Conservation (phyloP, 345 rosid genomes). For the Draba incana region DNA sequence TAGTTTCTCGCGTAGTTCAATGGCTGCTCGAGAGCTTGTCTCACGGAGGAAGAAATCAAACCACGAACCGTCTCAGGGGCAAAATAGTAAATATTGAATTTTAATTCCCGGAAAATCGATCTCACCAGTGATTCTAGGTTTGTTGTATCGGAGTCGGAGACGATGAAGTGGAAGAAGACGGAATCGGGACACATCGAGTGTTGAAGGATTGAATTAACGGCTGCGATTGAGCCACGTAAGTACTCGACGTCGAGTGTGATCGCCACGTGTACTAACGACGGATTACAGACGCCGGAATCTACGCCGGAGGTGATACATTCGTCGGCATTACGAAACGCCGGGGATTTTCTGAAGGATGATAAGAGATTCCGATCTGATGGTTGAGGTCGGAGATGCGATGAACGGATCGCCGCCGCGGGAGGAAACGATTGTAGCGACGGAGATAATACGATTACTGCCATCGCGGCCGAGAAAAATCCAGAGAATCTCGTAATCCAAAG, state of each 20-base stretch:
- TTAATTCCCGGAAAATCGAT: slow-evolving; percentile 63
- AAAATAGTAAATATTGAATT: slow-evolving; percentile 64
- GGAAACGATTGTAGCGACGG: slow-evolving; percentile 62
- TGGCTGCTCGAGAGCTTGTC: slow-evolving; percentile 85
- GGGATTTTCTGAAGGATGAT: slow-evolving; percentile 55
- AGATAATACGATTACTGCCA: slow-evolving; percentile 53
- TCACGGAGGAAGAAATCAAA: slow-evolving; percentile 69
- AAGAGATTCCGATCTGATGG: slow-evolving; percentile 29
- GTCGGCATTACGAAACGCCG: slow-evolving; percentile 58
- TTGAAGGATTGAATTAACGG: slow-evolving; percentile 66
- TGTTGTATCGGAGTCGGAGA: slow-evolving; percentile 52
- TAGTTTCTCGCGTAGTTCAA: slow-evolving; percentile 78
- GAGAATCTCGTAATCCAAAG: slow-evolving; percentile 64
- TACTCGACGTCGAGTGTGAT: slow-evolving; percentile 74
- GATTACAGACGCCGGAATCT: slow-evolving; percentile 55
- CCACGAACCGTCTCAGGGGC: slow-evolving; percentile 63
- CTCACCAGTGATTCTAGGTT: slow-evolving; percentile 59
- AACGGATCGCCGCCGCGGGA: slow-evolving; percentile 63
- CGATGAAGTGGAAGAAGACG: slow-evolving; percentile 73
- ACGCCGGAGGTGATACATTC: slow-evolving; percentile 47
- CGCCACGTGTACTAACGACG: slow-evolving; percentile 73
- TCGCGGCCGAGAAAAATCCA: slow-evolving; percentile 63
- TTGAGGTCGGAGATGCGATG: slow-evolving; percentile 40
- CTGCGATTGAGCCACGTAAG: slow-evolving; percentile 78
- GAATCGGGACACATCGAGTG: slow-evolving; percentile 71